Percentiles rank a stretch among this genome's conserved stretches.
Conservation (phyloP, 2,329 filamentous ascomycete genomes). For the Dichotomopilus funicola region DNA sequence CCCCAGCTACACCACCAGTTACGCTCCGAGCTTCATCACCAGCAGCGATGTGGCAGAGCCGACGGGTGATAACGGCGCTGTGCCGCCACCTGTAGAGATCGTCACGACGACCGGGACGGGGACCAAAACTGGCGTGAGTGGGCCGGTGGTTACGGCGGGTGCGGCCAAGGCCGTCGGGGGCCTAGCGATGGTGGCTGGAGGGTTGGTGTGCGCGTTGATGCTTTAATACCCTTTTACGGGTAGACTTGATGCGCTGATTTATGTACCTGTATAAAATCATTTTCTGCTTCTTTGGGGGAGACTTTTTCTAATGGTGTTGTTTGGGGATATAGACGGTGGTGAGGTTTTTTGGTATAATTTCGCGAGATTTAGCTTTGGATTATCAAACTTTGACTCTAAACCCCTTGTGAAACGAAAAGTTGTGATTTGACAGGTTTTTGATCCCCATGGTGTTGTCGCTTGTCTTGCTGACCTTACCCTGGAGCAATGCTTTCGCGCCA, state of each 20-base stretch:
- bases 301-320: not conserved
- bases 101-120: not conserved
- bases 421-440: no score
- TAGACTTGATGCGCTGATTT: not conserved
- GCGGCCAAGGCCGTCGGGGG: slow-evolving; percentile 8
- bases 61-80: not conserved
- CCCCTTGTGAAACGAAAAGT: no score
- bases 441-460: no score
- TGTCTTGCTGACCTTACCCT: no score
- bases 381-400: not conserved
- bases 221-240: not conserved
- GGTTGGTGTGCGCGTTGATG: slow-evolving; percentile 8
- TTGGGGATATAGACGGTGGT: not conserved
- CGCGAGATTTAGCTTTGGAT: not conserved
- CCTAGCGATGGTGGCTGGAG: slow-evolving; percentile 1
- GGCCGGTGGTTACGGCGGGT: slow-evolving; percentile 7
- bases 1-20: not conserved
- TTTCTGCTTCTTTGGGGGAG: not conserved
- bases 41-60: not conserved
- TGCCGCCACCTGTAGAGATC: slow-evolving; percentile 6
- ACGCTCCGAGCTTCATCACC: not conserved
- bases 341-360: not conserved
- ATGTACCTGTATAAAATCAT: not conserved
- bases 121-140: not conserved
- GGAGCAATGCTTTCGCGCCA: no score